These are phyloP conservation scores for Boletus reticuloceps DNA, from an alignment of 768 basidiomycete genomes.

Conservation along the genomic window DNA sequence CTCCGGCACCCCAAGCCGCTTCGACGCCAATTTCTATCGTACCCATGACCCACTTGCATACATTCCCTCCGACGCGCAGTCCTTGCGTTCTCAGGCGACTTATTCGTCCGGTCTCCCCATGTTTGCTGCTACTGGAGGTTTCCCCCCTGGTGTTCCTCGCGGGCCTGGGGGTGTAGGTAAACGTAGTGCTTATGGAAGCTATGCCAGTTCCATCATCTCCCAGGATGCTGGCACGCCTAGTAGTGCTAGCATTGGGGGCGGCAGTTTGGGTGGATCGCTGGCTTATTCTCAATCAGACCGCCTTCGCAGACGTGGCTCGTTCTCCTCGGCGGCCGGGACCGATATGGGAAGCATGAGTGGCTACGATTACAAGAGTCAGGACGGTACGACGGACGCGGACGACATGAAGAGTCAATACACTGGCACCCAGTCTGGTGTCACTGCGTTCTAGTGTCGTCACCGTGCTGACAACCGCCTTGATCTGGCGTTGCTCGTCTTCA, in stretches of 20 bases:
- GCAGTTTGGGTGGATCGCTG: constrained; percentile 50
- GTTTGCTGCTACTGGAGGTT: constrained; percentile 70
- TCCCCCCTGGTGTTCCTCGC: constrained; percentile 64
- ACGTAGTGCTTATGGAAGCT: constrained; percentile 72
- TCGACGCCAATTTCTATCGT: constrained; percentile 94
- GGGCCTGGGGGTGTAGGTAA: constrained; percentile 60
- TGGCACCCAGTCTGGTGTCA: constrained; percentile 81
- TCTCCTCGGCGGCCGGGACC: constrained; percentile 70
- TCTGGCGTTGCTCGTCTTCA: constrained; percentile 4
- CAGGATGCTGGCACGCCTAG: constrained; percentile 77
- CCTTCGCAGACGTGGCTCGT: constrained; percentile 72
- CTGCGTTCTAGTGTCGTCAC: constrained; percentile 60
- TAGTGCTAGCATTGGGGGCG: constrained; percentile 57
- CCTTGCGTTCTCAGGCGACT: constrained; percentile 93
- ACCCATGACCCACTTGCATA: constrained; percentile 92
- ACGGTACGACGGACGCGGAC: constrained; percentile 74
- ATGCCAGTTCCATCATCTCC: constrained; percentile 90
- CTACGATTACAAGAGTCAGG: constrained; percentile 87
- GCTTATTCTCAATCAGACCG: constrained; percentile 92
- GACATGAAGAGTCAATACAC: constrained; percentile 90
- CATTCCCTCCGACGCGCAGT: constrained; percentile 94
- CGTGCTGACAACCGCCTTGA: constrained; percentile 2
- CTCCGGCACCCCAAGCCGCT: constrained; percentile 90
- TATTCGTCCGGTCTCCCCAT: constrained; percentile 90
- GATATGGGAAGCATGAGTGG: constrained; percentile 78